Evolutionary conservation across 768 basidiomycete species (phyloP).

Genomic region (Collybia sordida): DNA sequence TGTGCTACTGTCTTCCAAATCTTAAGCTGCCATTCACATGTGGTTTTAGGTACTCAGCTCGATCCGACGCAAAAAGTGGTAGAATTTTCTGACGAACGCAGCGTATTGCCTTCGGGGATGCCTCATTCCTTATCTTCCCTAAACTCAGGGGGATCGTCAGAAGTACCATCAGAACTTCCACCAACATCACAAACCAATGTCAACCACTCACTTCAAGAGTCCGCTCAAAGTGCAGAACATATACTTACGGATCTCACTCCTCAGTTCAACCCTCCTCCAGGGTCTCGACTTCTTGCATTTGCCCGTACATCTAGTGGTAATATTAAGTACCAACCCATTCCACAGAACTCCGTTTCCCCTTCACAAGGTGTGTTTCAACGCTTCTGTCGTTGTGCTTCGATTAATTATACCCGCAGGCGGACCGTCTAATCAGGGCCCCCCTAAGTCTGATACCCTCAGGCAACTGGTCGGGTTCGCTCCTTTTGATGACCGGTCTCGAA

Average conservation of each 20-base stretch:
- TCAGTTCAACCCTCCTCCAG: constrained; percentile 47
- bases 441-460: constrained; percentile 28
- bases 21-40: too few relatives aligned
- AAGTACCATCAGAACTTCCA: neutral
- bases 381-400: neutral
- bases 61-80: too few relatives aligned
- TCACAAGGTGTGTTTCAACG: constrained; percentile 24
- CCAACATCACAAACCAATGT: neutral
- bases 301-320: constrained; percentile 29
- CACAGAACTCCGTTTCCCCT: constrained; percentile 12
- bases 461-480: constrained; percentile 47
- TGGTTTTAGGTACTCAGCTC: too few relatives aligned
- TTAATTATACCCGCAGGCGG: neutral
- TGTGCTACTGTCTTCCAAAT: too few relatives aligned
- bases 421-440: constrained; percentile 8
- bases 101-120: too few relatives aligned
- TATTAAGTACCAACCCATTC: constrained; percentile 24
- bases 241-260: constrained; percentile 13
- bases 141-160: too few relatives aligned
- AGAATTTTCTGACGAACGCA: too few relatives aligned
- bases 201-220: constrained; percentile 2
- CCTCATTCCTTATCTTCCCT: neutral
- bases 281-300: constrained; percentile 51
- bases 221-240: constrained; percentile 3
- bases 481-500: constrained; percentile 50